phyloP scores from a whole-genome alignment of 1,284 basidiomycete genomes.

The Tremellales sp. region DNA sequence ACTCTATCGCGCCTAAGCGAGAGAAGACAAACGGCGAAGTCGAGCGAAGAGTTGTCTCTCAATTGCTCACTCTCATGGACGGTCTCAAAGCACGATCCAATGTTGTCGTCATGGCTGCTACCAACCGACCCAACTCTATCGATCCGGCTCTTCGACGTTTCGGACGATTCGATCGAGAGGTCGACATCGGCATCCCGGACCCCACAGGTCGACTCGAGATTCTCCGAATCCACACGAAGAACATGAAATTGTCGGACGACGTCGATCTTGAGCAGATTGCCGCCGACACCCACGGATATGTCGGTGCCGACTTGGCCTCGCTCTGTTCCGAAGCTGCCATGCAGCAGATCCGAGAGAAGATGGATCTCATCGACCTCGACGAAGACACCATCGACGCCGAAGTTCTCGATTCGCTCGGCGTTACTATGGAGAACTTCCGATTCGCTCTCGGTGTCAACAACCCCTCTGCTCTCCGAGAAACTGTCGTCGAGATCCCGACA shows the following conservation, averaged over 20 bases:
- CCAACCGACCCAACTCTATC: conserved; percentile 94
- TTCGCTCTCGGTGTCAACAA: conserved; percentile 90
- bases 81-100: conserved; percentile 97
- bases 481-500: conserved; percentile 91
- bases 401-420: conserved; percentile 89
- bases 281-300: conserved; percentile 98
- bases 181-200: conserved; percentile 98
- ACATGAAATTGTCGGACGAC: conserved; percentile 98
- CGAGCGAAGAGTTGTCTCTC: conserved; percentile 97
- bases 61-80: conserved; percentile 97
- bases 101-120: conserved; percentile 99
- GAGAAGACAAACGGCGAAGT: conserved; percentile 99
- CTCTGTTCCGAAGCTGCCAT: conserved; percentile 96
- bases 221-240: conserved; percentile 98
- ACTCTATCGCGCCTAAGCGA: conserved; percentile 98
- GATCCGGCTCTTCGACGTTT: conserved; percentile 97
- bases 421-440: conserved; percentile 98
- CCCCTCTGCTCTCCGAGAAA: conserved; percentile 94
- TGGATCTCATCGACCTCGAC: conserved; percentile 89
- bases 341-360: conserved; percentile 98
- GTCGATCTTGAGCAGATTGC: conserved; percentile 98
- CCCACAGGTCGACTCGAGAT: conserved; percentile 98
- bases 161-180: conserved; percentile 98
- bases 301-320: conserved; percentile 94
- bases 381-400: conserved; percentile 96